These are phyloP conservation scores for Scalesia atractyloides DNA, from an alignment of 129 eudicot species.

Conservation along the genomic window DNA sequence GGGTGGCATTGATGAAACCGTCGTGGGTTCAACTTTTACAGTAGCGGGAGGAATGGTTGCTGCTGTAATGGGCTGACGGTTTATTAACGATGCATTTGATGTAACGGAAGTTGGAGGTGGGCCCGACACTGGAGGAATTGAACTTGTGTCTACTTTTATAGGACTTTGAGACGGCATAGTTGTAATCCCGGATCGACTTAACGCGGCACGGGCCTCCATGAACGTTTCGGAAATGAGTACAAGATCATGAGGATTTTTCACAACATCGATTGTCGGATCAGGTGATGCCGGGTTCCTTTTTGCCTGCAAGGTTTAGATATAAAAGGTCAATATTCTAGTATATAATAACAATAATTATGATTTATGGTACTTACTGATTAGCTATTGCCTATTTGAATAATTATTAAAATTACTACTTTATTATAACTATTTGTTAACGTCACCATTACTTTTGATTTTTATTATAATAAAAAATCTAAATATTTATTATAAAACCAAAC, in stretches of 20 bases:
- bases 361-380: too few species aligned
- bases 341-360: too few species aligned
- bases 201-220: conserved; percentile 85
- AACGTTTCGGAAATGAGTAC: conserved; percentile 83
- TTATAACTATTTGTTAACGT: background rate
- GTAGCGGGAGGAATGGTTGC: conserved; percentile 69
- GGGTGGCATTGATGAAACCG: conserved; percentile 59
- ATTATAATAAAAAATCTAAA: background rate
- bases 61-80: conserved; percentile 60
- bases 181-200: conserved; percentile 71
- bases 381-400: too few species aligned
- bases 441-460: background rate
- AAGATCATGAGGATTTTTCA: conserved; percentile 80
- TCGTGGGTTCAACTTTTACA: conserved; percentile 83
- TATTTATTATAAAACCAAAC: background rate
- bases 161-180: conserved; percentile 64
- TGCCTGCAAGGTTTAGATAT: conserved; percentile 43
- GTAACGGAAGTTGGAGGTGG: conserved; percentile 61
- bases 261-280: conserved; percentile 74
- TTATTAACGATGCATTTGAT: conserved; percentile 56
- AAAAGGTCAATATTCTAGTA: background rate
- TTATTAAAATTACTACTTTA: background rate
- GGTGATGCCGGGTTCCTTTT: conserved; percentile 70
- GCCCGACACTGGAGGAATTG: conserved; percentile 66
- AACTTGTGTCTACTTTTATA: conserved; percentile 58